phyloP scores from a whole-genome alignment of 2,329 filamentous ascomycete genomes.

The Colletotrichum falcatum region DNA sequence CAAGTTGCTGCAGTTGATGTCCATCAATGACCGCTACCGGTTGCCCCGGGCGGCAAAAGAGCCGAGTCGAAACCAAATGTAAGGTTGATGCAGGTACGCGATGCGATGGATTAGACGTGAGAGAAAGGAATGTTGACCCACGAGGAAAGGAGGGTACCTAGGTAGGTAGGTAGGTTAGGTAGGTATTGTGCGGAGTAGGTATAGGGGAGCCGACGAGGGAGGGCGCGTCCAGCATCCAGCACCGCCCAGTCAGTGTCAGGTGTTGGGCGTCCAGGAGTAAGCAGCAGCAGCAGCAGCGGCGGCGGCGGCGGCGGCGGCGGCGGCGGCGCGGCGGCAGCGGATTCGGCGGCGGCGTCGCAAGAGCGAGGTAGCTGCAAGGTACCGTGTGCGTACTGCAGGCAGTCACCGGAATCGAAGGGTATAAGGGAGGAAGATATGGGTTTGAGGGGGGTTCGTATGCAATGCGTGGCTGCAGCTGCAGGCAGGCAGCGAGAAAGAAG shows the following conservation, averaged over 20 bases:
- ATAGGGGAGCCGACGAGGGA: constrained; percentile 40
- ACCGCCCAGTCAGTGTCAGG: too few species aligned
- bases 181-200: too few species aligned
- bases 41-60: not conserved
- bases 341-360: not conserved
- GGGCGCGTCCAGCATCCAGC: constrained; percentile 56
- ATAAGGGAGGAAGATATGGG: constrained; percentile 7
- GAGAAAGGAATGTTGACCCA: not conserved
- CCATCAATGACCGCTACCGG: not conserved
- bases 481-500: constrained; percentile 10
- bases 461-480: constrained; percentile 13
- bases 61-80: not conserved
- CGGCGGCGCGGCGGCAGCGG: not conserved
- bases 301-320: not conserved
- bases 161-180: too few species aligned
- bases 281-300: not conserved
- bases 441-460: constrained; percentile 6
- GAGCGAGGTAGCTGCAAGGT: constrained; percentile 10
- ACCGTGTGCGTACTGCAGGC: constrained; percentile 3
- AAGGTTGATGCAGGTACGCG: constrained; percentile 28
- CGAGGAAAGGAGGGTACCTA: not conserved
- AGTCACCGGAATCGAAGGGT: not conserved
- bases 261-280: not conserved
- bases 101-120: not conserved
- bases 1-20: not conserved